Base-by-base conservation (phyloP, 768 basidiomycete genomes). In the Jaapia argillacea region DNA sequence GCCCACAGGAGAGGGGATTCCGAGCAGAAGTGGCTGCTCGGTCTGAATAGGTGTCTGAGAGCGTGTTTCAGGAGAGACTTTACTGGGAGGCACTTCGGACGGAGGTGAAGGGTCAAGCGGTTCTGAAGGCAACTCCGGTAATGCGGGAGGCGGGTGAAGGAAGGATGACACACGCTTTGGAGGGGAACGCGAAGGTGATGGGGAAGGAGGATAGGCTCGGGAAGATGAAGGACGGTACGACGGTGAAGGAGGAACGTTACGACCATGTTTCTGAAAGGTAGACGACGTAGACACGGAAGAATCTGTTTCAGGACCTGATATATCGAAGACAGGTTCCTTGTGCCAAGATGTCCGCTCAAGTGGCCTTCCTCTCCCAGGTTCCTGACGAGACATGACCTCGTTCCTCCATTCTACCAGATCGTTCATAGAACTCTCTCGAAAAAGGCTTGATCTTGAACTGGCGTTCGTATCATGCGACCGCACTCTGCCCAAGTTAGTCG, bases 351-450 rank as follows among this genome's bases (percentile, higher is more conserved):
- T 33, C 6, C 82, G 72, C 52, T 81, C 79, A 45, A 77, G 73
- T 41, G 75, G 66, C 48, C 85, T 66, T 21, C 85, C 85, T 26
- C 85, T 72, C 16, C 64, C 67, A 47, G 53, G 48, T 36, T 77
- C 74, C 48, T 63, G 66, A 40, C 58, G 59, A 24, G 59, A 57
- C 14, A 58, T 54, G 24, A 68, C 60, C 36, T 77, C 77, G 43
- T 72, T 77, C 40, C 75, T 69, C 77, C 81, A 79, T 49, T 74
- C 71, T 33, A 66, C 56, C 1, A 76, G 61, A 53, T 81, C 77
- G 25, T 62, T 56, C 16, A 70, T 49, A 20, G 66, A 55, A 31
- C 59, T 54, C 36, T 79, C 79, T 40, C 68, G 69, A 18, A 65
- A 58, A 49, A 47, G 58, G 66, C 14, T 61, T 59, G 33, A 64